Conservation (phyloP, 768 basidiomycete species). For the Collybia sp. region DNA sequence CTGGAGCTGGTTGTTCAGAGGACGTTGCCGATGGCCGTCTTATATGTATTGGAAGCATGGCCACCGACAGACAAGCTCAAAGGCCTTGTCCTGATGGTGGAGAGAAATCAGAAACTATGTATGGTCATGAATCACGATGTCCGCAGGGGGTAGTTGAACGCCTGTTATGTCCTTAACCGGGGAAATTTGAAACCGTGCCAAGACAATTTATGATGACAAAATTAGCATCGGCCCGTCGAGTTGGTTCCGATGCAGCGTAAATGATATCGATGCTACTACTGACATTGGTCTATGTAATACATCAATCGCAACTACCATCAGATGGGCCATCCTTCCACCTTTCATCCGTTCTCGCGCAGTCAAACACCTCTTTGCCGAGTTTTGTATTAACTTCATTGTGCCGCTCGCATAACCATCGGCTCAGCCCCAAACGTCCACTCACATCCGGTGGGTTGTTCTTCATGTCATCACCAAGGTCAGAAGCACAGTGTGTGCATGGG, state of each 20-base stretch:
- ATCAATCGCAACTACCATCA: slow-evolving; percentile 85
- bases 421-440: slow-evolving; percentile 59
- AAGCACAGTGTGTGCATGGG: slow-evolving; percentile 84
- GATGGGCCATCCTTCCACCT: slow-evolving; percentile 89
- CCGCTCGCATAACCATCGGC: slow-evolving; percentile 84
- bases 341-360: slow-evolving; percentile 79
- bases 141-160: no score
- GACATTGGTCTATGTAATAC: no score
- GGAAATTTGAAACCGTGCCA: no score
- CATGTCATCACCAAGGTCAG: slow-evolving; percentile 74
- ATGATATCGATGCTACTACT: no score
- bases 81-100: no score
- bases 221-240: no score
- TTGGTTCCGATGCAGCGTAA: background rate
- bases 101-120: no score
- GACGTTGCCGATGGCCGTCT: background rate
- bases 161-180: no score
- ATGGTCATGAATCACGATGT: no score
- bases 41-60: background rate
- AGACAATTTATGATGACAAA: no score
- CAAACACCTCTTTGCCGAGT: slow-evolving; percentile 79
- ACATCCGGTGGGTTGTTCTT: slow-evolving; percentile 71
- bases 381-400: slow-evolving; percentile 92
- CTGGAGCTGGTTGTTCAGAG: no score
- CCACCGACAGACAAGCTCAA: background rate